phyloP scores from a whole-genome alignment of 352 stramenopile species.

The Pythium folliculosum region DNA sequence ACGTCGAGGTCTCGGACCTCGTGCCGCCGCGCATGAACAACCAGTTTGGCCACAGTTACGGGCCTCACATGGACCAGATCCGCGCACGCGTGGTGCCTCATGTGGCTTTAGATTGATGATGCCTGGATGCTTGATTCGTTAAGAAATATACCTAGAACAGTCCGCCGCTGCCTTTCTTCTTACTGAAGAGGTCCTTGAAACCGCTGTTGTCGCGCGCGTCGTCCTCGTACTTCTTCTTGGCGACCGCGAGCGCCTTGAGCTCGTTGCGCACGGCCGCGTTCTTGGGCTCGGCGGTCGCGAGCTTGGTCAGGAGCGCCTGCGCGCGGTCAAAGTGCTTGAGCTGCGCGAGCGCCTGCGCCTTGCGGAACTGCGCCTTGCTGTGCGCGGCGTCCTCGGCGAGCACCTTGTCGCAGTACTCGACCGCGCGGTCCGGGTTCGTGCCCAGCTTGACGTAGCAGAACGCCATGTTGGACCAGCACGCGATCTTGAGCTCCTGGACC shows the following conservation, averaged over 20 bases:
- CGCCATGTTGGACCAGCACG: slow-evolving; percentile 80
- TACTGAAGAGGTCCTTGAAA: slow-evolving; percentile 82
- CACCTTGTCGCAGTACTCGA: slow-evolving; percentile 76
- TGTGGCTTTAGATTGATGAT: slow-evolving; percentile 26
- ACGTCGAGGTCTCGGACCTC: slow-evolving; percentile 76
- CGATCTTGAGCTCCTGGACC: slow-evolving; percentile 72
- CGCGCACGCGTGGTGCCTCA: slow-evolving; percentile 48
- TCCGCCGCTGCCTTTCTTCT: slow-evolving; percentile 30
- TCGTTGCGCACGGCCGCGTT: slow-evolving; percentile 67
- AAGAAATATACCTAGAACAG: slow-evolving; percentile 12
- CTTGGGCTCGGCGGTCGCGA: slow-evolving; percentile 66
- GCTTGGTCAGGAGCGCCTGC: slow-evolving; percentile 49
- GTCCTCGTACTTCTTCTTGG: slow-evolving; percentile 59
- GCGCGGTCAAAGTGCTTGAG: slow-evolving; percentile 59
- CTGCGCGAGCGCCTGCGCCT: slow-evolving; percentile 71
- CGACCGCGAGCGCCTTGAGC: slow-evolving; percentile 51
- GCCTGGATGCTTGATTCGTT: neutral
- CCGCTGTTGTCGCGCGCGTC: slow-evolving; percentile 52
- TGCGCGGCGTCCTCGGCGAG: slow-evolving; percentile 61
- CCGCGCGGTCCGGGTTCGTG: slow-evolving; percentile 43
- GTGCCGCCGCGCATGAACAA: slow-evolving; percentile 58
- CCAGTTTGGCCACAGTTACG: slow-evolving; percentile 84
- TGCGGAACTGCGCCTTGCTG: slow-evolving; percentile 81
- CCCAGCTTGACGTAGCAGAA: slow-evolving; percentile 80
- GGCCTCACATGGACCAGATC: slow-evolving; percentile 66